Evolutionary conservation across 148 eudicot genomes (phyloP).

Genomic region (Fagopyrum tataricum): DNA sequence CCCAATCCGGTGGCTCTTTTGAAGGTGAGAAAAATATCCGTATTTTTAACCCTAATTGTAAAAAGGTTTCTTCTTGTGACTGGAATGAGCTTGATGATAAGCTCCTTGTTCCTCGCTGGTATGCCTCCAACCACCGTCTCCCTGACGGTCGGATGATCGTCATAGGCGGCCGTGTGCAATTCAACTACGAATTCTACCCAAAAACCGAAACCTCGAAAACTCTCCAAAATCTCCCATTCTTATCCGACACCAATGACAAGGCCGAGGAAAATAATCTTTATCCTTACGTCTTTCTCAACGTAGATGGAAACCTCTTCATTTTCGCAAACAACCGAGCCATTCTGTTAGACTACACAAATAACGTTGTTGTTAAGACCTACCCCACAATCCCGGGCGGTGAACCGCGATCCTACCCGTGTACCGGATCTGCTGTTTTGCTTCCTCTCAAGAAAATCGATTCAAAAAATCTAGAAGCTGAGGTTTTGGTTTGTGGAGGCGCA

Average conservation of each 20-base stretch:
- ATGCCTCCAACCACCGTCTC: constrained; percentile 50
- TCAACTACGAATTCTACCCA: constrained; percentile 63
- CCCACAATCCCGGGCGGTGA: constrained; percentile 57
- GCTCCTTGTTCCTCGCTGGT: constrained; percentile 32
- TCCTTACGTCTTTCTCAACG: constrained; percentile 57
- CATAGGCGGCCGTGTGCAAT: constrained; percentile 51
- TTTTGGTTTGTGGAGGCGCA: constrained; percentile 65
- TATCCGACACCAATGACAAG: constrained; percentile 36
- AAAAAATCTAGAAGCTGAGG: constrained; percentile 22
- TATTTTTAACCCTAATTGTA: constrained; percentile 29
- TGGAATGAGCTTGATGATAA: constrained; percentile 36
- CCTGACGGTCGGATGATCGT: constrained; percentile 60
- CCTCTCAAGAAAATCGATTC: constrained; percentile 34
- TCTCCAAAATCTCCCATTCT: constrained; percentile 29
- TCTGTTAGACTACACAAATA: constrained; percentile 41
- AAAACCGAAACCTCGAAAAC: constrained; percentile 14
- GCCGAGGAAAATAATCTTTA: constrained; percentile 53
- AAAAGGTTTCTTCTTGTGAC: constrained; percentile 18
- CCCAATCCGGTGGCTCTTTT: constrained; percentile 67
- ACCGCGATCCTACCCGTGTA: constrained; percentile 64
- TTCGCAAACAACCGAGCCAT: constrained; percentile 76
- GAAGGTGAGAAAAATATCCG: constrained; percentile 57
- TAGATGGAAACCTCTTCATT: constrained; percentile 66
- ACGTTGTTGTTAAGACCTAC: constrained; percentile 35
- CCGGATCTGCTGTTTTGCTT: constrained; percentile 61